Evolutionary conservation across 2,329 filamentous ascomycete species (phyloP), one percentile per base, ranked within the genome.

Genomic region (Fusarium irregulare): DNA sequence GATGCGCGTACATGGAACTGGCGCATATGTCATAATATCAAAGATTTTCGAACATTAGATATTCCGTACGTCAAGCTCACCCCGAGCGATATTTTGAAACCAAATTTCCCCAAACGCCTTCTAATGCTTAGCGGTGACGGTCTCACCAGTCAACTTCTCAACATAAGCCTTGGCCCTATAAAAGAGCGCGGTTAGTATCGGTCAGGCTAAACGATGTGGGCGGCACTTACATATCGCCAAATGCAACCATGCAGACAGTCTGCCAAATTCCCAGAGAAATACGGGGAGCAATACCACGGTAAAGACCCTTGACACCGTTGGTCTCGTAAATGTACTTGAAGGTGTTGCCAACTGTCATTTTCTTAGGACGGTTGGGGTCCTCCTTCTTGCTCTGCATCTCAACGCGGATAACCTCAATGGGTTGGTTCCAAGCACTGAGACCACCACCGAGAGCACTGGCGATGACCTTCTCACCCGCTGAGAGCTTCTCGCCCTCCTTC

Each of bases 321-420:
- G 88, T 89, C 74, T 87, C 79, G 85, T 98, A 98, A 81, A 99
- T 98, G 84, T 99, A 99, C 76, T 80, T 85, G 81, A 89, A 87
- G 60, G 90, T 91, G 83, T 94, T 97, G 75, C 91, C 93, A 69
- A 99, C 96, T 53, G 94, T 98, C 92, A 99, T 91, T 86, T 99
- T 99, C 90, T 97, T 97, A 76, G 96, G 96, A 55, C 96, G 92
- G 87, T 98, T 98, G 66, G 96, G 94, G 80, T 99, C 96, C 76
- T 92, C 93, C 76, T 92, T 98, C 91, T 98, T 98, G 86, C 93
- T 97, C 90, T 99, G 96, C 93, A 99, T 98, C 89, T 99, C 96
- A 68, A 99, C 95, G 72, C 96, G 93, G 80, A 99, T 98, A 80
- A 99, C 96, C 89, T 99, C 96, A 80, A 99, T 99, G 69, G 96